Conservation (phyloP, 805 yeast genomes). For the Hemisphaericaspora nanyangensis region DNA sequence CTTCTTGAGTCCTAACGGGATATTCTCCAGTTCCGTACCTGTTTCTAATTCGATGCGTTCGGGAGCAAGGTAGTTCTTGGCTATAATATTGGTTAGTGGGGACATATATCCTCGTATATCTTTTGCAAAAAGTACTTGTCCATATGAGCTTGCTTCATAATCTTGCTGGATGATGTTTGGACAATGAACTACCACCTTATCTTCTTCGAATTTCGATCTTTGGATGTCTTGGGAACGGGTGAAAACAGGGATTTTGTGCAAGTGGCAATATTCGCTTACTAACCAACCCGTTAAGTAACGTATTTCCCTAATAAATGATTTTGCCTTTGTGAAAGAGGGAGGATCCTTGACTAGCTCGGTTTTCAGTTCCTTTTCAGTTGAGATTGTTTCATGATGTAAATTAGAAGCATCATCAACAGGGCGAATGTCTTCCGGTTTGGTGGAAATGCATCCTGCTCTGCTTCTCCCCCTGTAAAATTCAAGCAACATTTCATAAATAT, state of each 20-base stretch:
- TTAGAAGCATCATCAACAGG: not conserved
- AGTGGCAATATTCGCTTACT: conserved; percentile 19
- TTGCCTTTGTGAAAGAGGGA: conserved; percentile 7
- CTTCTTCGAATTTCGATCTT: conserved; percentile 9
- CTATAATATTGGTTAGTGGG: conserved; percentile 28
- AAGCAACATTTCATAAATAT: not conserved
- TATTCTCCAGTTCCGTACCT: conserved; percentile 11
- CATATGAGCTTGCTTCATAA: conserved; percentile 31
- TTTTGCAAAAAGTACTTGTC: conserved; percentile 34
- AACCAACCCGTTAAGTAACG: conserved; percentile 22
- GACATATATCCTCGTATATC: conserved; percentile 34
- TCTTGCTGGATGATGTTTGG: conserved; percentile 33
- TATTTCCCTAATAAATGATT: conserved; percentile 25
- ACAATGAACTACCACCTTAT: conserved; percentile 30
- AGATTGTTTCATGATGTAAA: not conserved
- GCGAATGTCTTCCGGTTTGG: not conserved
- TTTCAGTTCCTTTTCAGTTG: too few relatives aligned
- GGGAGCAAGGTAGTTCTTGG: conserved; percentile 26
- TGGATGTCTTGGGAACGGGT: conserved; percentile 16
- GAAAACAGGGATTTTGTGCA: conserved; percentile 14
- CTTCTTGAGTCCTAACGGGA: conserved; percentile 23
- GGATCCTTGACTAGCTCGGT: not conserved
- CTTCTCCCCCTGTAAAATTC: not conserved
- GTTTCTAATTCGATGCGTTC: conserved; percentile 11
- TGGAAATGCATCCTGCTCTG: not conserved